Base-by-base conservation (phyloP, 2,329 filamentous ascomycete genomes). In the Penicillium janthinellum region DNA sequence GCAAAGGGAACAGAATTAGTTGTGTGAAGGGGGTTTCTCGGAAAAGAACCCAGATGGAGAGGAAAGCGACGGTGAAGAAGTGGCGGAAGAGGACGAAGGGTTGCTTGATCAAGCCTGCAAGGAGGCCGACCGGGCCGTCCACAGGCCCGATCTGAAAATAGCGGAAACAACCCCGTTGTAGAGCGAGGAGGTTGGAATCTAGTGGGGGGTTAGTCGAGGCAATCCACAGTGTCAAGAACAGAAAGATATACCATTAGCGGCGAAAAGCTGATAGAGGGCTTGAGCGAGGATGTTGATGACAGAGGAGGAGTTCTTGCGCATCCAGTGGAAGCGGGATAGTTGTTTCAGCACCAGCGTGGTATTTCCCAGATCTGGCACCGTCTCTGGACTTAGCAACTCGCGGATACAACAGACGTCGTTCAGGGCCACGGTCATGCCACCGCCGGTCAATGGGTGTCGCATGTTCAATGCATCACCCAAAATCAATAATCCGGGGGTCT, bases 251-350 rank as follows among this genome's bases (percentile, higher is more conserved):
- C 82, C 83, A 73, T 96, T 83, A 54, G 94, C 95, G 15, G 94
- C 92, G 74, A 98, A 99, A 12, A 99, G 86, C 35, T 85, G 83
- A 80, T 99, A 99, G 1, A 99, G 84, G 0, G 95, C 93, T 81
- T 95, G 91, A 1, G 95, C 94, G n/a, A 99, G 87, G 68, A 98
- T 96, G 77, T 99, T 99, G 83, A 99, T 95, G 67, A 96, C 93
- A 55, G 87, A 87, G 0, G 91, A 91, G 52, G 92, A 82, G 64
- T 83, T 81, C 81, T 98, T 98, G 70, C 95, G 87, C 67, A 83
- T 82, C 91, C 91, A 96, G 83, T 98, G 92, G 79, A 98, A 95
- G 15, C 81, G 76, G 12, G 82, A 79, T 81, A 98, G 86, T 67
- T 90, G 90, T 54, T 79, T 77, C 56, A 88, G 78, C 5, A 99